These are phyloP conservation scores for Apiosordaria backusii DNA, from an alignment of 495 filamentous ascomycete genomes.

Conservation along the genomic window DNA sequence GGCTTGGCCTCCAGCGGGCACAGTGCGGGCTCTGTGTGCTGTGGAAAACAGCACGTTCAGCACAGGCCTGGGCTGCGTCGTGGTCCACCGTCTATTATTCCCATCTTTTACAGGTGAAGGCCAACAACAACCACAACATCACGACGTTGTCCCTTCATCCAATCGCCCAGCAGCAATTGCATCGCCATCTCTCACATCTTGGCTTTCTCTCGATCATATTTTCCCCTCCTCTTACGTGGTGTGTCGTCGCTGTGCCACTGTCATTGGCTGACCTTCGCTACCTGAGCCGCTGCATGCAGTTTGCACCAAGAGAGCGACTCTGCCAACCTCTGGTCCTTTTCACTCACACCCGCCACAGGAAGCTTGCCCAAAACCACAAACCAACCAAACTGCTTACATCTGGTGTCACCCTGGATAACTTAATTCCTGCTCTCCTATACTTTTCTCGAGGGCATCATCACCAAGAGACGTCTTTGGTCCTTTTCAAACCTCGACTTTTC, in stretches of 20 bases:
- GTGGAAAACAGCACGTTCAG: not conserved
- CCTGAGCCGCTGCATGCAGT: not conserved
- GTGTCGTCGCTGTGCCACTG: not conserved
- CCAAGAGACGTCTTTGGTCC: not conserved
- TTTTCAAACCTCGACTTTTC: not conserved
- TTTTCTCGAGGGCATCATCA: not conserved
- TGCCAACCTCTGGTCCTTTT: not conserved
- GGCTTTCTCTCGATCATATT: not conserved
- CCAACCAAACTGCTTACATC: not conserved
- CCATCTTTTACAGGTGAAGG: not conserved
- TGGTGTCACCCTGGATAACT: not conserved
- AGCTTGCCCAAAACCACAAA: not conserved
- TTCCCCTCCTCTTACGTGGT: not conserved
- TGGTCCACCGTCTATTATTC: not conserved
- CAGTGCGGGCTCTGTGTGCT: not conserved
- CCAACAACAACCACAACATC: not conserved
- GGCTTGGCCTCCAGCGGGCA: conserved; percentile 12
- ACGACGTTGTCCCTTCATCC: not conserved
- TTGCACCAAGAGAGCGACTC: not conserved
- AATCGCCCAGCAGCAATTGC: not conserved
- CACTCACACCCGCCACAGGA: not conserved
- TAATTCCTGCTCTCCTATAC: not conserved
- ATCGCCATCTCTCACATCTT: not conserved
- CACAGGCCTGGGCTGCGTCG: not conserved
- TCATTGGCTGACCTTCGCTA: not conserved